Evolutionary conservation across 169 alveolate genomes (phyloP), one percentile per base, ranked within the genome.

Genomic region (Cystoisospora suis): DNA sequence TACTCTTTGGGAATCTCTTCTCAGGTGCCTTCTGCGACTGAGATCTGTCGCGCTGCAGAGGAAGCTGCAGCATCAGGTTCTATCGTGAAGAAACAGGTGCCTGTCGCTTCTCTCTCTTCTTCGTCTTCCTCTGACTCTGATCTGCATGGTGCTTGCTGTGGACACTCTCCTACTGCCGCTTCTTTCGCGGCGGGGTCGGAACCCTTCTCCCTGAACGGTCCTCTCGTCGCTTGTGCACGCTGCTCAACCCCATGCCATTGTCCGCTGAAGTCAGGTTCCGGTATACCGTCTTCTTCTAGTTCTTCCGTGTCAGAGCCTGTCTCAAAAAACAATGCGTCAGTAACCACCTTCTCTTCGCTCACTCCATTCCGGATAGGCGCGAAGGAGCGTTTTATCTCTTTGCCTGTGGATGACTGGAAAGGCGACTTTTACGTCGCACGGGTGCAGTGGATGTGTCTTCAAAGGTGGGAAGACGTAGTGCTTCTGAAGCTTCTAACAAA

Each of bases 361-460:
- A 27, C n/a, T n/a, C n/a, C n/a, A n/a, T n/a, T n/a, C n/a, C n/a
- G n/a, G n/a, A n/a, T 23, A 23, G 40, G 81, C 49, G 23, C 0
- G 49, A 29, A 56, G 15, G 83, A 72, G n/a, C 59, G 90, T 3
- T 86, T 65, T 56, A 46, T 86, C 9, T 32, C 27, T 34, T 72
- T 86, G 29, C 90, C 90, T 3, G 90, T 86, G 44, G 23, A 32
- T 2, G 90, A 86, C 45, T 86, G 90, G 90, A 69, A 34, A 5
- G 72, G 69, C 3, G 91, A 87, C 32, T 87, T 87, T 32, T 87
- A 87, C 86, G 61, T 87, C 4, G 77, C 86, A 56, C 46, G 91
- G 45, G 91, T 44, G 42, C 75, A 69, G 77, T 87, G 91, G 91
- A 32, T 87, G n/a, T 3, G 45, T 32, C 77, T 87, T 53, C 36